Evolutionary conservation across 2,329 filamentous ascomycete genomes (phyloP).

Genomic region (Aspergillus tanneri): DNA sequence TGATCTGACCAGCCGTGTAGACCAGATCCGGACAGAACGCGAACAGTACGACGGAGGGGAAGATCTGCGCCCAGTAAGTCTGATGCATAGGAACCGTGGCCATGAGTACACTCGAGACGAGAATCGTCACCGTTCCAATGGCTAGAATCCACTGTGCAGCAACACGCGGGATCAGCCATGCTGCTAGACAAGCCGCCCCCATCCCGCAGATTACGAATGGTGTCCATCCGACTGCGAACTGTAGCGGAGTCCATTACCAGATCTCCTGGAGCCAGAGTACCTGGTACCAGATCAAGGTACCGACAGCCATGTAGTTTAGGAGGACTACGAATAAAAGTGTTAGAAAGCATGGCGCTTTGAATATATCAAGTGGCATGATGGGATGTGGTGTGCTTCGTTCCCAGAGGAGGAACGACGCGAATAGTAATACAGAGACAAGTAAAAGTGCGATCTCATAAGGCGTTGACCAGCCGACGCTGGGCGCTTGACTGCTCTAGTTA

Average conservation of each 20-base stretch:
- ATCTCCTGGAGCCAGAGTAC: constrained; percentile 48
- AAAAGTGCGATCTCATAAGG: constrained; percentile 46
- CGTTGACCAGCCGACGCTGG: constrained; percentile 46
- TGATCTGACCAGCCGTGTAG: constrained; percentile 54
- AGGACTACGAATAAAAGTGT: constrained; percentile 47
- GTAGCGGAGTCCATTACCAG: constrained; percentile 43
- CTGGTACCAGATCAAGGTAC: constrained; percentile 52
- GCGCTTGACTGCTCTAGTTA: constrained; percentile 39
- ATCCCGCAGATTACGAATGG: constrained; percentile 46
- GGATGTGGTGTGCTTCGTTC: constrained; percentile 43
- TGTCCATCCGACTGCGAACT: constrained; percentile 41
- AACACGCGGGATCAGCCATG: constrained; percentile 49
- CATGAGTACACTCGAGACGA: constrained; percentile 35
- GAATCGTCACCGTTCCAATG: constrained; percentile 39
- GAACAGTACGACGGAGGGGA: constrained; percentile 40
- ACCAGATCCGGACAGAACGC: constrained; percentile 51
- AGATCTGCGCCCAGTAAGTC: constrained; percentile 46
- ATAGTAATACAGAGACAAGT: constrained; percentile 37
- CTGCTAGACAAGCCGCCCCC: constrained; percentile 41
- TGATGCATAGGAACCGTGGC: constrained; percentile 50
- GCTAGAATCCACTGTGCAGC: constrained; percentile 51
- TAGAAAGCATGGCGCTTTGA: constrained; percentile 46
- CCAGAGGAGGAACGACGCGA: constrained; percentile 41
- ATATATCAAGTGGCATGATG: constrained; percentile 50
- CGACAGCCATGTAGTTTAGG: constrained; percentile 50